Percentiles rank a stretch among this genome's conserved stretches.
These are phyloP conservation scores for Ogataea sp. DNA, from an alignment of 805 yeast species.

Conservation along the genomic window DNA sequence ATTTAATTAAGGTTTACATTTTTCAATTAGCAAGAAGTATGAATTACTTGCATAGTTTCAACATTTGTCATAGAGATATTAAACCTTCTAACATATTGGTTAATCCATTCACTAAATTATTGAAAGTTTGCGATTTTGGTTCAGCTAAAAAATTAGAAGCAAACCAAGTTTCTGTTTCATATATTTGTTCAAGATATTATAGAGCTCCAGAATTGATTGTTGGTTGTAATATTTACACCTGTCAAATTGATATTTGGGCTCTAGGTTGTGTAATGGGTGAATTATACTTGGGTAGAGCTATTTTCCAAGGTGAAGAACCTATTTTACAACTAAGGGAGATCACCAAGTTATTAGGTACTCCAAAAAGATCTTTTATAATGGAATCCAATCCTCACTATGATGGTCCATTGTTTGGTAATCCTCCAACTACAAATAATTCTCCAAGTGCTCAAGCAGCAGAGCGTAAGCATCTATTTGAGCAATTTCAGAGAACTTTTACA, in stretches of 20 bases:
- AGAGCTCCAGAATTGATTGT: conserved; percentile 94
- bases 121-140: conserved; percentile 82
- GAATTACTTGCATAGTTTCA: conserved; percentile 74
- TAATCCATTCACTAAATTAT: conserved; percentile 55
- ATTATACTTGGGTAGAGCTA: conserved; percentile 83
- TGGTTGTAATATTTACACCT: conserved; percentile 80
- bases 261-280: conserved; percentile 95
- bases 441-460: background rate
- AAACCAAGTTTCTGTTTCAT: conserved; percentile 83
- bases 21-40: conserved; percentile 78
- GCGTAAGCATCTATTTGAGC: background rate
- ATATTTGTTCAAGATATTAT: conserved; percentile 92
- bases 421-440: conserved; percentile 6
- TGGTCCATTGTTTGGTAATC: conserved; percentile 57
- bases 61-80: conserved; percentile 77
- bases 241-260: conserved; percentile 97
- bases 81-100: conserved; percentile 78
- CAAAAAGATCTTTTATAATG: conserved; percentile 61
- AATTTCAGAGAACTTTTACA: conserved; percentile 58
- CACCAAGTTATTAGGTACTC: conserved; percentile 85
- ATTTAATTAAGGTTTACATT: conserved; percentile 68
- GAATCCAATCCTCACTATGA: conserved; percentile 68
- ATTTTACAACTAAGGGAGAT: conserved; percentile 84
- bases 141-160: conserved; percentile 74
- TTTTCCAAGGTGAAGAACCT: conserved; percentile 93